These are phyloP conservation scores for Posidonia oceanica DNA, from an alignment of 116 monocot genomes.

Conservation along the genomic window DNA sequence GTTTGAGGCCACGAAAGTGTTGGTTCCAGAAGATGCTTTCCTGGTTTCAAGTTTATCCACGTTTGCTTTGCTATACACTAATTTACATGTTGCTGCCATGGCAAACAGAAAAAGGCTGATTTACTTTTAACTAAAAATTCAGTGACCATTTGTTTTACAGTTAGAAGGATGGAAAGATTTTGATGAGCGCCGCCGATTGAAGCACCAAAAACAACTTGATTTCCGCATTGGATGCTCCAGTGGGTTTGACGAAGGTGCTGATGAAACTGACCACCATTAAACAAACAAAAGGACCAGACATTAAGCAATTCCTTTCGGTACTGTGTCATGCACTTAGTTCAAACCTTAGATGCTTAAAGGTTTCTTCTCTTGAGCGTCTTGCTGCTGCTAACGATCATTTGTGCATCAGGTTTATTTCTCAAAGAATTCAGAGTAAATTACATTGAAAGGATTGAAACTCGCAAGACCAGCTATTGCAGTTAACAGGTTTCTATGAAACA, in stretches of 20 bases:
- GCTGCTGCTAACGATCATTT: too few species aligned
- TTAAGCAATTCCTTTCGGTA: not conserved
- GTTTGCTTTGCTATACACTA: not conserved
- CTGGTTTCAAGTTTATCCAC: too few species aligned
- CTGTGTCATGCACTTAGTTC: too few species aligned
- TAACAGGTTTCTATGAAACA: too few species aligned
- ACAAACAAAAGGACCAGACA: not conserved
- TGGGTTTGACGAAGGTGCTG: conserved; percentile 88
- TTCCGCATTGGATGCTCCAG: conserved; percentile 66
- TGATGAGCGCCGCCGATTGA: conserved; percentile 59
- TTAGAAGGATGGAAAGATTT: conserved; percentile 85
- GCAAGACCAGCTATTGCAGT: too few species aligned
- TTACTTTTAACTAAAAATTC: not conserved
- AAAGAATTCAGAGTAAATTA: too few species aligned
- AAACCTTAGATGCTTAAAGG: too few species aligned
- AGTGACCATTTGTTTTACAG: conserved; percentile 16
- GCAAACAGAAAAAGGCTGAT: not conserved
- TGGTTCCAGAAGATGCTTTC: not conserved
- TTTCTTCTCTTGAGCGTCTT: too few species aligned
- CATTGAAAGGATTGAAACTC: too few species aligned
- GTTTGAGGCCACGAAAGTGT: not conserved
- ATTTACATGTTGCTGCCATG: not conserved
- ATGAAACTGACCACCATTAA: conserved; percentile 27
- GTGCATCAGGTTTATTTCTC: too few species aligned
- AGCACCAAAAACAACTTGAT: conserved; percentile 87